These are phyloP conservation scores for Magnaporthales sp. DNA, from an alignment of 2,329 filamentous ascomycete genomes.

Conservation along the genomic window DNA sequence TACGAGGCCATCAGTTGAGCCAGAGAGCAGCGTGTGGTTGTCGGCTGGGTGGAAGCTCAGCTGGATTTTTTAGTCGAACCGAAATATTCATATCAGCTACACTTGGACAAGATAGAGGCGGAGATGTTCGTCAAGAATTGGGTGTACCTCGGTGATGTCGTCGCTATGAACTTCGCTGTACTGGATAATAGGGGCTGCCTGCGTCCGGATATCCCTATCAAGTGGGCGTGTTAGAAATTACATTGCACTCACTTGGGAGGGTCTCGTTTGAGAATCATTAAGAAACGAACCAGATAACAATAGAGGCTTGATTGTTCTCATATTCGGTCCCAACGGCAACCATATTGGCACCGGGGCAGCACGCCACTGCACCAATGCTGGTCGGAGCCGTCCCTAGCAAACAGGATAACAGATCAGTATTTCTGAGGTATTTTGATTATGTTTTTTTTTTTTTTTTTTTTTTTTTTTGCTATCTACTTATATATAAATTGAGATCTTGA, in stretches of 20 bases:
- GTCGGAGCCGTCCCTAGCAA: slow-evolving; percentile 9
- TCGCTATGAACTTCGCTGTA: slow-evolving; percentile 61
- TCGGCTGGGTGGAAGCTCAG: slow-evolving; percentile 53
- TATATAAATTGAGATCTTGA: slow-evolving; percentile 13
- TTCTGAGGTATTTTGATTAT: background rate
- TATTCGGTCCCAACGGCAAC: slow-evolving; percentile 69
- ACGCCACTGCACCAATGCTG: slow-evolving; percentile 55
- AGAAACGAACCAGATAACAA: slow-evolving; percentile 47
- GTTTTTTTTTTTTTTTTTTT: slow-evolving; percentile 7
- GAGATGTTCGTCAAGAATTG: slow-evolving; percentile 3
- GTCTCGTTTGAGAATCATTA: background rate
- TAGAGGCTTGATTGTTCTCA: slow-evolving; percentile 51
- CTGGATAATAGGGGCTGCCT: slow-evolving; percentile 35
- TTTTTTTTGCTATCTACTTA: slow-evolving; percentile 4
- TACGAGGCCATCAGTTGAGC: slow-evolving; percentile 71
- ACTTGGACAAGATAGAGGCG: background rate
- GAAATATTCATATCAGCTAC: background rate
- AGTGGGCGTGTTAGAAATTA: slow-evolving; percentile 4
- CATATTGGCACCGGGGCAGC: slow-evolving; percentile 44
- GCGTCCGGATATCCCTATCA: slow-evolving; percentile 48
- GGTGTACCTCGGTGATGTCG: slow-evolving; percentile 49
- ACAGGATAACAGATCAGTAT: background rate
- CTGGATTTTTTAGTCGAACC: slow-evolving; percentile 21
- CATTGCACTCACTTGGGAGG: slow-evolving; percentile 6
- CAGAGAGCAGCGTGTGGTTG: slow-evolving; percentile 58